phyloP scores from a whole-genome alignment of 2,329 filamentous ascomycete genomes.

The Paracamarosporium sp. region DNA sequence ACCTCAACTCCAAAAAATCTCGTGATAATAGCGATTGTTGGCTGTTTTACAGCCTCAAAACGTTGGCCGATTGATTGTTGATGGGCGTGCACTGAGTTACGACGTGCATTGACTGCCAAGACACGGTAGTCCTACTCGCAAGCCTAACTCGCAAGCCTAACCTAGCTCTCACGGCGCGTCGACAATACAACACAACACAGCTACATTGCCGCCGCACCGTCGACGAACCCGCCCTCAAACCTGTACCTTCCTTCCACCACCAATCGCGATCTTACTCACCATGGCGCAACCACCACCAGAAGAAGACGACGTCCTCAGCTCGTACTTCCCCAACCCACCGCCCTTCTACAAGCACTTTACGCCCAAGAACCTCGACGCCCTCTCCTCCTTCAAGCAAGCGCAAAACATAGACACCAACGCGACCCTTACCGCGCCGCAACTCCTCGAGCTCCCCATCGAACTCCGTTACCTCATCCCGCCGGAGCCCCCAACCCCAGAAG shows the following conservation, averaged over 20 bases:
- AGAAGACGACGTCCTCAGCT: slow-evolving; percentile 28
- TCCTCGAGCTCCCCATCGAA: slow-evolving; percentile 69
- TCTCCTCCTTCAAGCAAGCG: slow-evolving; percentile 58
- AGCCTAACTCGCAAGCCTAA: too few species aligned
- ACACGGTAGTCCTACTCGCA: too few species aligned
- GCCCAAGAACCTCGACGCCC: slow-evolving; percentile 69
- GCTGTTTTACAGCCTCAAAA: too few species aligned
- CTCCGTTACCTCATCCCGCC: slow-evolving; percentile 83
- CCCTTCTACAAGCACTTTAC: slow-evolving; percentile 92
- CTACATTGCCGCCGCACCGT: not conserved
- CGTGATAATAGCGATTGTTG: too few species aligned
- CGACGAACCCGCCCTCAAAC: not conserved
- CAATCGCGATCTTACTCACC: not conserved
- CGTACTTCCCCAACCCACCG: slow-evolving; percentile 81
- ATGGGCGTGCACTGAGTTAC: too few species aligned
- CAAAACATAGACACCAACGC: slow-evolving; percentile 3
- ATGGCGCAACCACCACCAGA: slow-evolving; percentile 22
- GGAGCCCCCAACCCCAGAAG: slow-evolving; percentile 71
- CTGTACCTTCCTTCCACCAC: too few species aligned
- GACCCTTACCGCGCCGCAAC: slow-evolving; percentile 29
- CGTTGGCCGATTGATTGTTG: too few species aligned
- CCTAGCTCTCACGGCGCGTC: not conserved
- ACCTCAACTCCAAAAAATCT: too few species aligned
- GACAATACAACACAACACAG: not conserved
- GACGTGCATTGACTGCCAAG: too few species aligned